Conservation (phyloP, 2,329 filamentous ascomycete genomes). For the Lizonia empirigonia region DNA sequence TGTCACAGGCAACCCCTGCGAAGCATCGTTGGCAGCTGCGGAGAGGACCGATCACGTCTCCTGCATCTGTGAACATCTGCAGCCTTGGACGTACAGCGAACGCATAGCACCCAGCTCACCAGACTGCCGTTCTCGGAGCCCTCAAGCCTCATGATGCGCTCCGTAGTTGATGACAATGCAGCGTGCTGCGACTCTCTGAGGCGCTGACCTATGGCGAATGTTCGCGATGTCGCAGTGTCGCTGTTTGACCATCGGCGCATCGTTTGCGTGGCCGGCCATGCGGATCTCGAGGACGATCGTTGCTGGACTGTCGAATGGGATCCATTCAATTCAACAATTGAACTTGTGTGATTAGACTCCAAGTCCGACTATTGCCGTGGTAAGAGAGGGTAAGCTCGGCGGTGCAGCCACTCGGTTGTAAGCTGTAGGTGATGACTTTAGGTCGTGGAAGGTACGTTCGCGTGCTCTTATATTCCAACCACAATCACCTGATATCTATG, state of each 20-base stretch:
- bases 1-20: constrained; percentile 7
- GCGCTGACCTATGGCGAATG: constrained; percentile 5
- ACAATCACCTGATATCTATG: background rate
- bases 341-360: no score
- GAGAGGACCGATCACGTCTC: background rate
- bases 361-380: background rate
- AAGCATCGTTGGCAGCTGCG: constrained; percentile 12
- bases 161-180: constrained; percentile 42
- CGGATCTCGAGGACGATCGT: background rate
- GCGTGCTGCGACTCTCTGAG: constrained; percentile 26
- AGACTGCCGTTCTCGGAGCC: background rate
- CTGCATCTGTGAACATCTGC: constrained; percentile 7
- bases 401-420: background rate
- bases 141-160: constrained; percentile 7
- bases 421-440: background rate
- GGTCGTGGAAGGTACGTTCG: background rate
- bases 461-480: background rate
- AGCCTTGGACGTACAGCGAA: constrained; percentile 15
- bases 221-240: constrained; percentile 9
- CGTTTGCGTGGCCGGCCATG: constrained; percentile 4
- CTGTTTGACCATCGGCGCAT: constrained; percentile 3
- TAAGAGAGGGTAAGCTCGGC: background rate
- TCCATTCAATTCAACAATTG: background rate
- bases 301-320: background rate
- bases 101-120: constrained; percentile 5